Conservation (phyloP, 192 early-diverging fungal genomes). For the Glomus cerebriforme region DNA sequence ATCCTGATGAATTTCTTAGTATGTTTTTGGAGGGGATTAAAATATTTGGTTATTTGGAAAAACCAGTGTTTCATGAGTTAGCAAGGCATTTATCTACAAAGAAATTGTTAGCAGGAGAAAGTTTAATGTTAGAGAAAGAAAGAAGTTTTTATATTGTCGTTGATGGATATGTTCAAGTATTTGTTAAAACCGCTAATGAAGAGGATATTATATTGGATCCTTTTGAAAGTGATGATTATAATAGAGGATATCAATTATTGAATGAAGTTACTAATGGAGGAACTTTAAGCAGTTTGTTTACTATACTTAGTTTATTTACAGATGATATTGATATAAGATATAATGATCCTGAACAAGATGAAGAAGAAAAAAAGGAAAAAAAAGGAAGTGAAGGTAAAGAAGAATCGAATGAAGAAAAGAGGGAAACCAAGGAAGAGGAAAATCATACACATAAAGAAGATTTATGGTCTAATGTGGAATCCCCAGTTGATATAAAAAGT, state of each 20-base stretch:
- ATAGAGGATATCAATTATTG: constrained; percentile 64
- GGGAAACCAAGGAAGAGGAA: not conserved
- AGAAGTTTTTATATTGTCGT: constrained; percentile 93
- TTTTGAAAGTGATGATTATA: constrained; percentile 42
- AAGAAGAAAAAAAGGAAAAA: constrained; percentile 27
- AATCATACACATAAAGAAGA: not conserved
- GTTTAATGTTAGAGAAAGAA: constrained; percentile 74
- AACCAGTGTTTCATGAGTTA: constrained; percentile 95
- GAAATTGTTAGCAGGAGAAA: constrained; percentile 71
- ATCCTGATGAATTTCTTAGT: constrained; percentile 76
- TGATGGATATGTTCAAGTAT: constrained; percentile 92
- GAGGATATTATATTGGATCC: constrained; percentile 44
- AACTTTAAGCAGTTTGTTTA: constrained; percentile 90
- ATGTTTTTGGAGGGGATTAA: constrained; percentile 86
- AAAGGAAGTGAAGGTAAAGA: not conserved
- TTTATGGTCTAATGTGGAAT: not conserved
- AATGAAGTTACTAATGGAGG: constrained; percentile 91
- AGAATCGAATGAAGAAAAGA: not conserved
- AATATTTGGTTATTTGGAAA: constrained; percentile 96
- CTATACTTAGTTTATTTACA: constrained; percentile 87
- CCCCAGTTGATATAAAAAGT: not conserved
- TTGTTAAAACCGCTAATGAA: constrained; percentile 60
- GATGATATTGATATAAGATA: constrained; percentile 66
- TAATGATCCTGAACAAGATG: constrained; percentile 45
- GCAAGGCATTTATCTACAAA: constrained; percentile 85